Evolutionary conservation across 495 filamentous ascomycete genomes (phyloP).

Genomic region (Hypoxylon subgilvum): DNA sequence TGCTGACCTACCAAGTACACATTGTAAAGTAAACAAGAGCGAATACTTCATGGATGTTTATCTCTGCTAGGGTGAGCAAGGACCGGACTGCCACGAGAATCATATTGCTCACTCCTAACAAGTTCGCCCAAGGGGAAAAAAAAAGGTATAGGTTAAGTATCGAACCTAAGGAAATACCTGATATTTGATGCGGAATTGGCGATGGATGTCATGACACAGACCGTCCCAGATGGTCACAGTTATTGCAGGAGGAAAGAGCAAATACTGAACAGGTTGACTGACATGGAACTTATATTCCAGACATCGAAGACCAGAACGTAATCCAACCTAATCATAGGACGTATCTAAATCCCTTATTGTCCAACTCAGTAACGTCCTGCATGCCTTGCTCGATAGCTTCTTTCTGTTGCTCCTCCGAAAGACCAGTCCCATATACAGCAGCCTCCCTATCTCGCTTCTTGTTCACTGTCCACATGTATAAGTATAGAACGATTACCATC

Average conservation of each 20-base stretch:
- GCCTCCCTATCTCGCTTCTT: conserved; percentile 58
- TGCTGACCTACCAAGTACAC: conserved; percentile 16
- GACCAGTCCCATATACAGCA: conserved; percentile 28
- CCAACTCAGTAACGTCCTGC: conserved; percentile 63
- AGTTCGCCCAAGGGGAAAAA: too few relatives aligned
- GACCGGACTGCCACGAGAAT: too few relatives aligned
- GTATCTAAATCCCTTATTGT: conserved; percentile 63
- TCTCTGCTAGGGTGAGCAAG: too few relatives aligned
- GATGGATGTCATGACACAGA: too few relatives aligned
- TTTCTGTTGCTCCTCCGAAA: conserved; percentile 47
- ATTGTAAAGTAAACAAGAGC: conserved; percentile 8
- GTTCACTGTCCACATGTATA: conserved; percentile 62
- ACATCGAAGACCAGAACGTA: not conserved
- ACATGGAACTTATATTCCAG: not conserved
- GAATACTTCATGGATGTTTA: too few relatives aligned
- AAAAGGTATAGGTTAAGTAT: too few relatives aligned
- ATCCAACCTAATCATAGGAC: conserved; percentile 42
- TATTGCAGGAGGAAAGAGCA: too few relatives aligned
- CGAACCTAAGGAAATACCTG: too few relatives aligned
- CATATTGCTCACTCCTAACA: too few relatives aligned
- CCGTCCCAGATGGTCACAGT: too few relatives aligned
- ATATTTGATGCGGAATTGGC: too few relatives aligned
- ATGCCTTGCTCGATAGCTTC: conserved; percentile 62
- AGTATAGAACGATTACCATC: conserved; percentile 54
- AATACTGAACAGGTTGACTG: too few relatives aligned